A percentile compares a stretch with the other conserved stretches of the same genome.
These are phyloP conservation scores for Hordeum vulgare DNA, from an alignment of 176 grass and related monocot species.

Conservation along the genomic window MorexV3_pseudomolecules_assembly NC_058519.1:82424493-82424992, in stretches of 20 bases:
- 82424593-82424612: conserved; percentile 27
- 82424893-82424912: too few relatives aligned
- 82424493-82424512: not conserved
- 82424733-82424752: not conserved
- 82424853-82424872: too few relatives aligned
- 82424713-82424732: not conserved
- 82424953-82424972: too few relatives aligned
- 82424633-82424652: not conserved
- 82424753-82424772: not conserved
- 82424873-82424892: too few relatives aligned
- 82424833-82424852: too few relatives aligned
- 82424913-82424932: too few relatives aligned
- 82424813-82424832: too few relatives aligned
- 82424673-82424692: not conserved
- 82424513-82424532: not conserved
- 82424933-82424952: too few relatives aligned
- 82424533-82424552: accelerated
- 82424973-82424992: too few relatives aligned
- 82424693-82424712: not conserved
- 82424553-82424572: not conserved
- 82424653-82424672: conserved; percentile 2
- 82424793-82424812: not conserved
- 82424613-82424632: conserved; percentile 11
- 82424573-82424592: not conserved
- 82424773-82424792: not conserved